Base-by-base conservation (phyloP, 1,284 basidiomycete species). In the Ustilago vetiveriae region DNA sequence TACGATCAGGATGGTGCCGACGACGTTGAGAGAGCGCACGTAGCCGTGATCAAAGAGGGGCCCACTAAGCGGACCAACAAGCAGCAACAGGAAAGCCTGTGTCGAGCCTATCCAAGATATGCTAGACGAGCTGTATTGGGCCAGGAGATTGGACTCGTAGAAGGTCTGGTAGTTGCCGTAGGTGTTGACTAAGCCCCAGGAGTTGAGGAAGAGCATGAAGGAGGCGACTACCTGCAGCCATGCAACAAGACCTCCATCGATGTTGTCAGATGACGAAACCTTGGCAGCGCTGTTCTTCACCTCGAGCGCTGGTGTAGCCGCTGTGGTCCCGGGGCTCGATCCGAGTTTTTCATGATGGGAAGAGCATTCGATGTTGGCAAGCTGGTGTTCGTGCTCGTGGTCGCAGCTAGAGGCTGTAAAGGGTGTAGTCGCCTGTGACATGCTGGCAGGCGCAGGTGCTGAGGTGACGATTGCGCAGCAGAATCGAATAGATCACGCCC, bases 111-210 rank as follows among this genome's bases (percentile, higher is more conserved):
- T 54, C 45, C 55, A 66, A 3, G 62, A 45, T 1, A 65, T 52
- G 23, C 27, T 48, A 4, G 54, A 64, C 10, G 60, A 41, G 35
- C 38, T 49, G 19, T 39, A 17, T 10, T 41, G 21, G 9, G 35
- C 6, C 36, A 51, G 50, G 14, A 43, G 56, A 14, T 21, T 13
- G 11, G 23, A 4, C 21, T 58, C 14, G 27, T 65, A 59, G 39
- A 53, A 58, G 13, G 59, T 38, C 17, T 63, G 59, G 29, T 27
- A 63, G 9, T 36, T 21, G n/a, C 59, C 59, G 27, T 65, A 68
- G 2, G 59, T 26, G 23, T 68, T 68, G 30, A 51, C 42, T 5
- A 60, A n/a, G 11, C 65, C 59, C 59, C 59, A 50, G 1, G 51
- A 50, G 41, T 63, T 63, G 40, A 63, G 49, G 27, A 50, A 56